Conservation (phyloP, 2,329 filamentous ascomycete genomes). For the Graphilbum fragrans region DNA sequence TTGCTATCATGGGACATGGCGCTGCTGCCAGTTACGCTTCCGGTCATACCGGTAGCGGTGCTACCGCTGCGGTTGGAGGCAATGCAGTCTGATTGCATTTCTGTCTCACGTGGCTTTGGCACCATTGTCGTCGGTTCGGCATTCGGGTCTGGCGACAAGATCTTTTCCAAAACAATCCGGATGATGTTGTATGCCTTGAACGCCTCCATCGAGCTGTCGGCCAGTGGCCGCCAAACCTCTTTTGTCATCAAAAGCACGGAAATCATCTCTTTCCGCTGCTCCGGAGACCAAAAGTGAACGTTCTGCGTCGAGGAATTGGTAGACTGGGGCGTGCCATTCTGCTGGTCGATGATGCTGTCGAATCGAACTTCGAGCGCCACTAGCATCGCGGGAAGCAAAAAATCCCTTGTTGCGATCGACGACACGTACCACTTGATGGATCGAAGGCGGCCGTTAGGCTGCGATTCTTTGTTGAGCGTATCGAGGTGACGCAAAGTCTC, state of each 20-base stretch:
- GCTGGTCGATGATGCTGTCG: conserved; percentile 38
- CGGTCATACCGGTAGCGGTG: neutral
- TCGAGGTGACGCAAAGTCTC: conserved; percentile 67
- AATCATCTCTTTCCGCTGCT: conserved; percentile 64
- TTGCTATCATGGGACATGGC: neutral
- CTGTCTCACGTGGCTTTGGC: neutral
- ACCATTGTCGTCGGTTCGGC: neutral
- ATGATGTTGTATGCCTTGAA: conserved; percentile 75
- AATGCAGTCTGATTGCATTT: neutral
- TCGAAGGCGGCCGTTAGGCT: conserved; percentile 57
- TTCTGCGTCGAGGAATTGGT: neutral
- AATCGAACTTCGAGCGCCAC: conserved; percentile 74
- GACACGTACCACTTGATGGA: conserved; percentile 69
- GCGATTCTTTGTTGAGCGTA: conserved; percentile 62
- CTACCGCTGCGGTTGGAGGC: conserved; percentile 16
- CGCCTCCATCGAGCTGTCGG: conserved; percentile 74
- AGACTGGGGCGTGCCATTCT: conserved; percentile 21
- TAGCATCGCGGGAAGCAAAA: conserved; percentile 75
- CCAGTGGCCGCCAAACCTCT: conserved; percentile 68
- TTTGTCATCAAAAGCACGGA: conserved; percentile 58
- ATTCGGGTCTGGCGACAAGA: conserved; percentile 30
- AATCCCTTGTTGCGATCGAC: conserved; percentile 72
- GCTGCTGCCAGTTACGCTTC: neutral
- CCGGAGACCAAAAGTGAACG: conserved; percentile 37
- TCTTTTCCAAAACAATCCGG: conserved; percentile 73